Evolutionary conservation across 345 rosid species (phyloP).

Genomic region (Cardamine resedifolia): DNA sequence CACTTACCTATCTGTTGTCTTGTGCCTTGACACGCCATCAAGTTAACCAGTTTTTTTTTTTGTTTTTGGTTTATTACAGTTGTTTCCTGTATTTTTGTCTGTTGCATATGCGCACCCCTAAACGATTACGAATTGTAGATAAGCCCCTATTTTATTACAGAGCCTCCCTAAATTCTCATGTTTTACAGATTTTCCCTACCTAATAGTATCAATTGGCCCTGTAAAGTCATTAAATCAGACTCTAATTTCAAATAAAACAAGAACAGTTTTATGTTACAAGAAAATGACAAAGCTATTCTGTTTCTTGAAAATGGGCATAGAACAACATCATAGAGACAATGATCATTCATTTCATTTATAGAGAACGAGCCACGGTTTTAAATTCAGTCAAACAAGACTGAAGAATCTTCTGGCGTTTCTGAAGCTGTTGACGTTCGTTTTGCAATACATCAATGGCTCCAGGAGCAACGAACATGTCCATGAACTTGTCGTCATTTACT

Average conservation of each 20-base stretch:
- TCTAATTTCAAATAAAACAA: neutral
- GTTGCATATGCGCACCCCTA: neutral
- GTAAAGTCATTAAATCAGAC: neutral
- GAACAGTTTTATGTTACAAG: neutral
- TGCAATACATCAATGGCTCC: constrained; percentile 80
- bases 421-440: constrained; percentile 69
- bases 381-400: constrained; percentile 88
- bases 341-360: constrained; percentile 41
- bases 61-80: neutral
- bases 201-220: no score
- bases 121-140: neutral
- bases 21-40: neutral
- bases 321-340: constrained; percentile 29
- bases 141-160: neutral
- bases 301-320: neutral
- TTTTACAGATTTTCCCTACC: neutral
- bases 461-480: constrained; percentile 95
- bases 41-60: neutral
- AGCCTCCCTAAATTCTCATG: neutral
- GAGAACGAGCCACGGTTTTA: constrained; percentile 68
- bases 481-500: constrained; percentile 82
- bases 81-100: neutral
- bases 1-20: neutral
- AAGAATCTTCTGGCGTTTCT: constrained; percentile 84
- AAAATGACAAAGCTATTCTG: neutral